Base-by-base conservation (phyloP, 352 stramenopile genomes). In the Phytopythium sindhum region DNA sequence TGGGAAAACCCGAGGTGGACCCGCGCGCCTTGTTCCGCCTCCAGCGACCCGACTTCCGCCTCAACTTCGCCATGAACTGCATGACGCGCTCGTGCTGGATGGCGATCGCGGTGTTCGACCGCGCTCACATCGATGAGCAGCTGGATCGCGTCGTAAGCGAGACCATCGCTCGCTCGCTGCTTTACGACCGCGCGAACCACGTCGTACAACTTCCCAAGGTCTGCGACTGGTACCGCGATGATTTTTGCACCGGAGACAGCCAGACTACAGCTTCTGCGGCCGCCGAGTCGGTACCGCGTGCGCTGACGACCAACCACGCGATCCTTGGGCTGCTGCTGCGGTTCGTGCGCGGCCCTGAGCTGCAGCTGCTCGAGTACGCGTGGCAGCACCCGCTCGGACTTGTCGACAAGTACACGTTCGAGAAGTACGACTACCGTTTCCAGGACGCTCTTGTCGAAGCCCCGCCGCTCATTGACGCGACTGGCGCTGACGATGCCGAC, bases 41-140 rank as follows among this genome's bases (percentile, higher is more conserved):
- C 10, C 67, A 67, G 8, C 53, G 21, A 10, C 37, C 54, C 0
- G 78, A 89, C 53, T 88, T 81, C 29, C 72, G 80, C 6, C 57
- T 88, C 56, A 86, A 84, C 55, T 89, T 88, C 59, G 78, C 78
- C 1, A 64, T 89, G 3, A 89, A 89, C 63, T 86, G 72, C 60
- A 73, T 86, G 41, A 87, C 78, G 23, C 78, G 76, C 48, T 86
- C 80, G 17, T 86, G 73, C 45, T 59, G 61, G 23, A 66, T 67
- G 21, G 50, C 61, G 0, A 68, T 89, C 12, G 55, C 69, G 4
- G 69, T 89, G 8, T 89, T 81, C 50, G 69, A 73, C n/a, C 69
- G 61, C 2, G 53, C 57, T 11, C 63, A 74, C 21, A 66, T 89
- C n/a, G 72, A 86, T 17, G 50, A 65, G n/a, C 80, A 87, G 68